These are phyloP conservation scores for Coffea canephora DNA, from an alignment of 257 asterid genomes.

Conservation along the genomic window DNA sequence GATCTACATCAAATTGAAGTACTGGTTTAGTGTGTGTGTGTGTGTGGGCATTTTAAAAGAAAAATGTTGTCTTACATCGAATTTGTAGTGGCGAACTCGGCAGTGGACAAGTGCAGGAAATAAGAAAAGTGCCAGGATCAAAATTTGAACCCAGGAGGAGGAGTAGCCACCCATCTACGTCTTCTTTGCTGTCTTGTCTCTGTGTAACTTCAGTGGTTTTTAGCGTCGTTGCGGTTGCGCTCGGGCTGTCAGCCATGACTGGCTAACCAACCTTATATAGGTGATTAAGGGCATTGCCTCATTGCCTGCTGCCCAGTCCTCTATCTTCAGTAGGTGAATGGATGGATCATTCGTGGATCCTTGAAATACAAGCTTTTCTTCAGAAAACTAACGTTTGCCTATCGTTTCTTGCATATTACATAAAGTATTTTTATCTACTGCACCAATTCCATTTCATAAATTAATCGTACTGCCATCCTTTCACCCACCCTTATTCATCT, in stretches of 20 bases:
- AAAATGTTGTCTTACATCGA: constrained; percentile 55
- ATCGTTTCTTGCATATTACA: constrained; percentile 32
- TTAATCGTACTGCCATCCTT: constrained; percentile 5
- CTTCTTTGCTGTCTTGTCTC: background rate
- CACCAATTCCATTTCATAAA: background rate
- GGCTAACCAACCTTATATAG: constrained; percentile 53
- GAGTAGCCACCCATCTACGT: background rate
- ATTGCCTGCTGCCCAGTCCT: constrained; percentile 52
- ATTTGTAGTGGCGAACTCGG: constrained; percentile 72
- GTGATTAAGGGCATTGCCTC: background rate
- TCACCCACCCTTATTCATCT: background rate
- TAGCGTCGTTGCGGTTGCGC: constrained; percentile 32
- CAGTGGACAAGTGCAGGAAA: constrained; percentile 43
- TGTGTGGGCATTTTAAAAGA: too few relatives aligned
- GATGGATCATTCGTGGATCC: constrained; percentile 20
- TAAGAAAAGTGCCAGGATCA: constrained; percentile 42
- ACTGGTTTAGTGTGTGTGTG: background rate
- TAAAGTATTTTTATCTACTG: constrained; percentile 16
- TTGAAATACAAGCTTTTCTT: constrained; percentile 31
- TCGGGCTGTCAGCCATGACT: constrained; percentile 39
- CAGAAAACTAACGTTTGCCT: constrained; percentile 11
- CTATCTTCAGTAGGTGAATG: constrained; percentile 65
- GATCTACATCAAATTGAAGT: background rate
- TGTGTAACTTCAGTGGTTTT: too few relatives aligned
- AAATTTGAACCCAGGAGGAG: constrained; percentile 7